These are phyloP conservation scores for Podaxis sp. DNA, from an alignment of 768 basidiomycete genomes.

Conservation along the genomic window DNA sequence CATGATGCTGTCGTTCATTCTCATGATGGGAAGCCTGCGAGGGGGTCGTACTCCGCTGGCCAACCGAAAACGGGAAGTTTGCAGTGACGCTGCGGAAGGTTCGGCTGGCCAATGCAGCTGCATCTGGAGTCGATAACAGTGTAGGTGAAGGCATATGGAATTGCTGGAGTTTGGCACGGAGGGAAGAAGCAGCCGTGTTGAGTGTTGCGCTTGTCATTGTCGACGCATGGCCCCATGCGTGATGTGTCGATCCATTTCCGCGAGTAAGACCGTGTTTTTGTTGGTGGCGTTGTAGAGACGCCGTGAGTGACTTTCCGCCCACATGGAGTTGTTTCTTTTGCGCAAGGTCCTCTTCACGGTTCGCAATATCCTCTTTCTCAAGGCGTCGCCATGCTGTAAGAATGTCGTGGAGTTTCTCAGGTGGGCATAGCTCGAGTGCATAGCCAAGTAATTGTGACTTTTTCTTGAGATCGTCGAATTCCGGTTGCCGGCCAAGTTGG, in stretches of 20 bases:
- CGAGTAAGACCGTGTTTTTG: constrained; percentile 10
- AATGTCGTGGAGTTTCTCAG: constrained; percentile 75
- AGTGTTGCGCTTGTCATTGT: constrained; percentile 18
- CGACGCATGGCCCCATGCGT: constrained; percentile 1
- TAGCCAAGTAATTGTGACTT: constrained; percentile 72
- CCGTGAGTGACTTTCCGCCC: constrained; percentile 4
- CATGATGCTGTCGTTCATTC: not conserved
- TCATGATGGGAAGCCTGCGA: constrained; percentile 8
- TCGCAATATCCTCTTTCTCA: constrained; percentile 59
- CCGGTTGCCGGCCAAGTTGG: constrained; percentile 80
- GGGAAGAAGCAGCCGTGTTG: constrained; percentile 41
- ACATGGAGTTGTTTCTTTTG: constrained; percentile 12
- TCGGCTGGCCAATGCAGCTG: constrained; percentile 71
- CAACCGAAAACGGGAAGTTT: constrained; percentile 66
- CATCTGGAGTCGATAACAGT: constrained; percentile 68
- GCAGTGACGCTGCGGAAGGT: constrained; percentile 77
- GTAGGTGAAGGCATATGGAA: constrained; percentile 69
- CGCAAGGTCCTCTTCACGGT: constrained; percentile 35
- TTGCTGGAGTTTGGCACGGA: constrained; percentile 58
- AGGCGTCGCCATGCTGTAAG: constrained; percentile 71
- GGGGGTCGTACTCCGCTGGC: constrained; percentile 22
- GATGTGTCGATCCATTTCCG: constrained; percentile 4
- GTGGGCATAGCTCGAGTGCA: constrained; percentile 82
- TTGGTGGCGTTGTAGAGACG: constrained; percentile 6
- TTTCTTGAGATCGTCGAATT: constrained; percentile 62